Evolutionary conservation across 2,329 filamentous ascomycete species (phyloP).

Genomic region (Colletotrichum acutatum): DNA sequence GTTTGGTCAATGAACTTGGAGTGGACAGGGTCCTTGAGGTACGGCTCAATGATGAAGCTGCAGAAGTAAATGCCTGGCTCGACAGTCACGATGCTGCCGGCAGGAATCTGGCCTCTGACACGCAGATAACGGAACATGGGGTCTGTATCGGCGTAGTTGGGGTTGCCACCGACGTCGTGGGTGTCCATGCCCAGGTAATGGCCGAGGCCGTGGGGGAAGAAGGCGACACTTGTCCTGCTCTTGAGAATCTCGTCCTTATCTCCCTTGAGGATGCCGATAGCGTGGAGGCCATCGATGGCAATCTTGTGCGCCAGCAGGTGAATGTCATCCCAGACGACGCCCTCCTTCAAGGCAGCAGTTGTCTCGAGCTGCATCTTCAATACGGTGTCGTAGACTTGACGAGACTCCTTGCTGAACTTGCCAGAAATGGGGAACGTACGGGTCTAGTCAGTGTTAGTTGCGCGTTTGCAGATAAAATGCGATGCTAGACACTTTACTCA

Average conservation of each 20-base stretch:
- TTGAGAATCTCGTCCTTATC: constrained; percentile 79
- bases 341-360: constrained; percentile 77
- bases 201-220: constrained; percentile 91
- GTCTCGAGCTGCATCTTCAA: constrained; percentile 87
- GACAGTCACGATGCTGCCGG: constrained; percentile 86
- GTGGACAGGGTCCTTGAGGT: constrained; percentile 77
- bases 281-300: constrained; percentile 81
- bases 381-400: constrained; percentile 84
- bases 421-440: constrained; percentile 86
- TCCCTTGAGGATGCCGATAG: constrained; percentile 78
- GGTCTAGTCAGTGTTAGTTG: constrained; percentile 67
- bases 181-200: constrained; percentile 95
- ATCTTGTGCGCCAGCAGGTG: constrained; percentile 84
- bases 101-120: constrained; percentile 79
- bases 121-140: constrained; percentile 88
- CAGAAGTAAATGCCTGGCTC: constrained; percentile 97
- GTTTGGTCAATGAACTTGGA: constrained; percentile 79
- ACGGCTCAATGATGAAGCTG: constrained; percentile 86
- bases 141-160: constrained; percentile 83
- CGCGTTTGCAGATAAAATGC: not conserved
- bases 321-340: constrained; percentile 83
- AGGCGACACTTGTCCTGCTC: constrained; percentile 84
- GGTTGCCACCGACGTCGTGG: constrained; percentile 84
- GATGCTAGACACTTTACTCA: not conserved
- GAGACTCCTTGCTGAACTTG: constrained; percentile 75